Percentiles rank a stretch among this genome's conserved stretches.
Conservation (phyloP, 257 asterid genomes). For the Solanum stenotomum region DNA sequence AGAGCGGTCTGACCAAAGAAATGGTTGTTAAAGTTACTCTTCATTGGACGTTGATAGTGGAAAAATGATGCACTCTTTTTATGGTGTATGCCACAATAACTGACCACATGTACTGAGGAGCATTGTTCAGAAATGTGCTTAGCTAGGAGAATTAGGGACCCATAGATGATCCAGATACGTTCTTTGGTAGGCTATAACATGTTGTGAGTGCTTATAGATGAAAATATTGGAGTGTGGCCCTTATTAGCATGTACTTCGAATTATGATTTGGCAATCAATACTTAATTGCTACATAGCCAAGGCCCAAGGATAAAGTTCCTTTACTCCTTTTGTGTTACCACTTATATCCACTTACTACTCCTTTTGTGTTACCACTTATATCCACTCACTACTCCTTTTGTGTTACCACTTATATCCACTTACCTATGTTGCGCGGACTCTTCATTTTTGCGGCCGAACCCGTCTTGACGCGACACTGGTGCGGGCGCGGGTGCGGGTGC, state of each 20-base stretch:
- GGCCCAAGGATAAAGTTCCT: neutral
- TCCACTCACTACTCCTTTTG: too few relatives aligned
- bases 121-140: neutral
- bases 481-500: too few relatives aligned
- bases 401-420: neutral
- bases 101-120: neutral
- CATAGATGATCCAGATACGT: neutral
- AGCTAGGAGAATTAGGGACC: neutral
- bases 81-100: neutral
- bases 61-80: neutral
- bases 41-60: neutral
- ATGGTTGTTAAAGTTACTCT: neutral
- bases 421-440: too few relatives aligned
- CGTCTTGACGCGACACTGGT: too few relatives aligned
- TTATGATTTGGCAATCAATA: neutral
- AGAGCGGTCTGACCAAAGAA: neutral
- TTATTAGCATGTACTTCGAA: neutral
- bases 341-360: neutral
- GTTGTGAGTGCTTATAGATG: neutral
- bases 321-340: neutral
- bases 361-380: neutral
- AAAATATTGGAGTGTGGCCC: neutral
- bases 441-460: too few relatives aligned
- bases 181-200: neutral
- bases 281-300: neutral